Percentiles rank a stretch among this genome's conserved stretches.
Evolutionary conservation across 495 filamentous ascomycete genomes (phyloP).

Genomic region (Xylaria nigripes): DNA sequence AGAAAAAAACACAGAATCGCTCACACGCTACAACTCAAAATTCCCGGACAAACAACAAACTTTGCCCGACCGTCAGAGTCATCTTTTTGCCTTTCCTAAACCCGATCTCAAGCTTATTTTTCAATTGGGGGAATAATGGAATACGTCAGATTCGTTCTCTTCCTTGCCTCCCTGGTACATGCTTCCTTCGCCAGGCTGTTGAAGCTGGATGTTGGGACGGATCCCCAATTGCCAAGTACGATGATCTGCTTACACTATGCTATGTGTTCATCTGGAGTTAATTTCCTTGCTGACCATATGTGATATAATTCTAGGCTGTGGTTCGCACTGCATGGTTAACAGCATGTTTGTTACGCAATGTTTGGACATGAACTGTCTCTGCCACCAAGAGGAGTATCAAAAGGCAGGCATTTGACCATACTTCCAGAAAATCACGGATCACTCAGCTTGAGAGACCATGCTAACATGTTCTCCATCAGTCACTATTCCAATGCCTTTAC

Average conservation of each 20-base stretch:
- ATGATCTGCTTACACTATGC: not conserved
- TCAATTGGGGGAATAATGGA: constrained; percentile 10
- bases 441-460: not conserved
- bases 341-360: constrained; percentile 28
- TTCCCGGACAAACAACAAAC: not conserved
- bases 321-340: constrained; percentile 21
- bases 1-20: constrained; percentile 5
- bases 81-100: not conserved
- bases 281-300: not conserved
- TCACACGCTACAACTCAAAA: constrained; percentile 2
- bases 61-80: too few relatives aligned
- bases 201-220: constrained; percentile 13
- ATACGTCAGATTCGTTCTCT: constrained; percentile 5
- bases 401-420: constrained; percentile 3
- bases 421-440: too few relatives aligned
- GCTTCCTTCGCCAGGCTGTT: constrained; percentile 11
- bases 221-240: constrained; percentile 17
- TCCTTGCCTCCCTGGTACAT: constrained; percentile 11
- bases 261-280: not conserved
- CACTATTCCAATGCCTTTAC: constrained; percentile 25
- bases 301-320: constrained; percentile 10
- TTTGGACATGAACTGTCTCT: constrained; percentile 22
- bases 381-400: constrained; percentile 24
- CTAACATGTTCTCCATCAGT: constrained; percentile 6
- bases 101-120: not conserved